A percentile compares a stretch with the other conserved stretches of the same genome.
phyloP scores from a whole-genome alignment of 192 early-diverging fungal species.

The Chytriomyces sp. region DNA sequence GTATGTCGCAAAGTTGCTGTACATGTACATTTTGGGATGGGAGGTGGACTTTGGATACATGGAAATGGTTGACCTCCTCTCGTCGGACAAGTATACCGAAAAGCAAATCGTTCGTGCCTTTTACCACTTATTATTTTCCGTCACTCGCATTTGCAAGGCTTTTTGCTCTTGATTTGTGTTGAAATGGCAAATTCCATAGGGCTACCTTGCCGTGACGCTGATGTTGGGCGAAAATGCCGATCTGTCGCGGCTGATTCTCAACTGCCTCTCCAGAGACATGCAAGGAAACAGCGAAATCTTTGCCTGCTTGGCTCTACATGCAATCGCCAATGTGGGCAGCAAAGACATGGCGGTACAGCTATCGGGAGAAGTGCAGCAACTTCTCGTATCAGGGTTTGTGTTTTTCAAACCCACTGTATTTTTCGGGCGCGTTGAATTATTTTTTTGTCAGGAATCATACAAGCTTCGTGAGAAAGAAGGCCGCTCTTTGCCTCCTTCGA shows the following conservation, averaged over 20 bases:
- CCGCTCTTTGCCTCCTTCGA: slow-evolving; percentile 88
- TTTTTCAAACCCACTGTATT: slow-evolving; percentile 8
- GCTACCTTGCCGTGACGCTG: slow-evolving; percentile 94
- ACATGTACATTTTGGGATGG: slow-evolving; percentile 99
- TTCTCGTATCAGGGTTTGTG: slow-evolving; percentile 79
- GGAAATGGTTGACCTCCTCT: slow-evolving; percentile 93
- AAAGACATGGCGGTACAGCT: slow-evolving; percentile 89
- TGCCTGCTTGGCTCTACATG: slow-evolving; percentile 90
- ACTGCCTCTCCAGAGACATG: slow-evolving; percentile 88
- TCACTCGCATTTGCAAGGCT: background rate
- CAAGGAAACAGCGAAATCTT: slow-evolving; percentile 81
- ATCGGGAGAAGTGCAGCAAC: slow-evolving; percentile 79
- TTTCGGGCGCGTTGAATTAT: slow-evolving; percentile 1
- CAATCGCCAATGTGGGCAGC: slow-evolving; percentile 95
- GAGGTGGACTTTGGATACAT: slow-evolving; percentile 98
- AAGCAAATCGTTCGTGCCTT: slow-evolving; percentile 88
- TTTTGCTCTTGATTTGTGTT: background rate
- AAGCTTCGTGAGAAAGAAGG: slow-evolving; percentile 95
- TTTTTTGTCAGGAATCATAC: slow-evolving; percentile 36
- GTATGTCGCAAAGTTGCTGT: slow-evolving; percentile 98
- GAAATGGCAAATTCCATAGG: slow-evolving; percentile 55
- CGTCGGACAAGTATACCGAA: slow-evolving; percentile 90
- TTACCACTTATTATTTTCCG: slow-evolving; percentile 8
- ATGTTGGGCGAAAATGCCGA: slow-evolving; percentile 89
- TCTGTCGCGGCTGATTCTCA: slow-evolving; percentile 79